phyloP scores from a whole-genome alignment of 495 filamentous ascomycete species.

The Immersiella caudata region DNA sequence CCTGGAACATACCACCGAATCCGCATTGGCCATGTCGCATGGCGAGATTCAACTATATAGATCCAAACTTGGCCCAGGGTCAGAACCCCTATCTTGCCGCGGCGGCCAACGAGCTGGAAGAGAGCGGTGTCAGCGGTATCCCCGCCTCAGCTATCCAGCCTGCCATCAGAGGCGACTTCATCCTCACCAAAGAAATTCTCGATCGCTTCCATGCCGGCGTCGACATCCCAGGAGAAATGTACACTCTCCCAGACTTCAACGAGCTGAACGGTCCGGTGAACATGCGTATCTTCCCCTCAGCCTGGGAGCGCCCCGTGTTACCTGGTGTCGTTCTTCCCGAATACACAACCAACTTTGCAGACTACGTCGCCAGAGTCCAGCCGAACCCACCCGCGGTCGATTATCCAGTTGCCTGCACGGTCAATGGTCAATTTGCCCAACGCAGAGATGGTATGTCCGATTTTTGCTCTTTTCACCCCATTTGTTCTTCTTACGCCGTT shows the following conservation, averaged over 20 bases:
- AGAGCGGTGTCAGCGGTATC: neutral
- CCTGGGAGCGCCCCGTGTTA: neutral
- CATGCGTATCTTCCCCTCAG: neutral
- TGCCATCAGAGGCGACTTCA: neutral
- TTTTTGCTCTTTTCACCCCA: too few relatives aligned
- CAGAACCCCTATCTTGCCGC: too few relatives aligned
- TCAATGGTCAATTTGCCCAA: too few relatives aligned
- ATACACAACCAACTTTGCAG: too few relatives aligned
- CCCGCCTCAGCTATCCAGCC: neutral
- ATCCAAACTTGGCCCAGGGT: too few relatives aligned
- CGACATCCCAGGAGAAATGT: neutral
- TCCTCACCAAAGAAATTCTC: neutral
- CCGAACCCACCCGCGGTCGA: too few relatives aligned
- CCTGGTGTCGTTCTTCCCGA: neutral
- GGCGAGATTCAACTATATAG: neutral
- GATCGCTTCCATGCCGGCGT: neutral
- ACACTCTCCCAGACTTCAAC: neutral
- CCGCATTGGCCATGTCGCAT: neutral
- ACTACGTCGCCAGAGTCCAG: too few relatives aligned
- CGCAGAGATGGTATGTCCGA: too few relatives aligned
- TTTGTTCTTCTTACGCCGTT: too few relatives aligned
- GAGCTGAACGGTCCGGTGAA: neutral
- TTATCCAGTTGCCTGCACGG: too few relatives aligned
- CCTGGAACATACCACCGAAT: neutral
- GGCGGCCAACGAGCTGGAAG: neutral